Conservation (phyloP, 2,329 filamentous ascomycete species). For the Leptographium wingfieldii region DNA sequence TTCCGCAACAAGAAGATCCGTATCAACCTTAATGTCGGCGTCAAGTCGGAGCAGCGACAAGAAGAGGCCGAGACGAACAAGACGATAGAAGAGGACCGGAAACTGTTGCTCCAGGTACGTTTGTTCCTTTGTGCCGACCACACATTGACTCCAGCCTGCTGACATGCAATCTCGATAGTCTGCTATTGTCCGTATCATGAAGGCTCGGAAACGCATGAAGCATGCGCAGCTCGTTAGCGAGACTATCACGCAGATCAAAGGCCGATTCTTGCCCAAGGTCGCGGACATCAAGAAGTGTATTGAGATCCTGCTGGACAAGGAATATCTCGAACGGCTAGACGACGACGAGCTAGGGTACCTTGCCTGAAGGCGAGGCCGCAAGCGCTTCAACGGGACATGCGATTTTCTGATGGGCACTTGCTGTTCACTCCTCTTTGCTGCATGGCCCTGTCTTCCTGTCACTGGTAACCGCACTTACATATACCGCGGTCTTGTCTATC, state of each 20-base stretch:
- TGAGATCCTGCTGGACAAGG: constrained; percentile 95
- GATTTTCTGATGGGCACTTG: neutral
- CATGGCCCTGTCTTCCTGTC: neutral
- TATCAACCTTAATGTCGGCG: constrained; percentile 87
- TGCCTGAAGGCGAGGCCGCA: constrained; percentile 42
- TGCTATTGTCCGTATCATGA: constrained; percentile 98
- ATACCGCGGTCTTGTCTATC: neutral
- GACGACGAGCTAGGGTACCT: constrained; percentile 92
- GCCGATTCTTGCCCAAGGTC: constrained; percentile 84
- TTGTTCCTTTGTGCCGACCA: neutral
- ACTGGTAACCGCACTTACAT: neutral
- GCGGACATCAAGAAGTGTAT: constrained; percentile 99
- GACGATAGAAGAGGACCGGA: constrained; percentile 96
- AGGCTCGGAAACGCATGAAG: constrained; percentile 98
- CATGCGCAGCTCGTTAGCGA: constrained; percentile 88
- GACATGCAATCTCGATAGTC: constrained; percentile 44
- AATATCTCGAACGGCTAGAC: constrained; percentile 91
- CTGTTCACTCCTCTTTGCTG: neutral
- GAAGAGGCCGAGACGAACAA: constrained; percentile 97
- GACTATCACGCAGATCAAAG: constrained; percentile 89
- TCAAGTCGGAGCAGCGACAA: constrained; percentile 92
- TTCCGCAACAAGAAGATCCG: constrained; percentile 99
- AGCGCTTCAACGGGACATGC: neutral
- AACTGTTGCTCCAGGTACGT: constrained; percentile 88
- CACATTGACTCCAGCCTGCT: neutral